Evolutionary conservation across 75 land plant species (phyloP).

Genomic region (Sequoia sempervirens): DNA sequence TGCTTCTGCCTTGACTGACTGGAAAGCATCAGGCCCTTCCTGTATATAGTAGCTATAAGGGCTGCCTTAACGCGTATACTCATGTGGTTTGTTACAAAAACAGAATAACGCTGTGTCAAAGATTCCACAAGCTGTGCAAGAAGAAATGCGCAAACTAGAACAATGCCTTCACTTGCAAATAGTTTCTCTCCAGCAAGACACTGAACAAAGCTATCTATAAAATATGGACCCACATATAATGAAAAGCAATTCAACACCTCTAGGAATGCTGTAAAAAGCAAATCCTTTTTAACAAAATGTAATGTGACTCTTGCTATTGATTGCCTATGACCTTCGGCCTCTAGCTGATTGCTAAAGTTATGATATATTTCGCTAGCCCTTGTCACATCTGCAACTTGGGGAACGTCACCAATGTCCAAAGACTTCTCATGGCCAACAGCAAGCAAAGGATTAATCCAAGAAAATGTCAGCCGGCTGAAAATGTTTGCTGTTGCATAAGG

Average conservation of each 20-base stretch:
- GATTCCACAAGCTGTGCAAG: constrained; percentile 51
- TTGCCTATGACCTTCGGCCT: constrained; percentile 15
- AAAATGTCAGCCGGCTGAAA: constrained; percentile 55
- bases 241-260: constrained; percentile 32
- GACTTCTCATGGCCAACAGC: constrained; percentile 39
- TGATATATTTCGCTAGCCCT: constrained; percentile 29
- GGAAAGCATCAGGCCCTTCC: constrained; percentile 63
- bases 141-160: constrained; percentile 40
- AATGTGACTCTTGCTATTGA: constrained; percentile 30
- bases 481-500: constrained; percentile 50
- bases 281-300: constrained; percentile 23
- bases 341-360: constrained; percentile 34
- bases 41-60: constrained; percentile 47
- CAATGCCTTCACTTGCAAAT: constrained; percentile 33
- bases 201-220: constrained; percentile 53
- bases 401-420: constrained; percentile 62
- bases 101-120: constrained; percentile 35
- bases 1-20: constrained; percentile 35
- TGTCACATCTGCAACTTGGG: constrained; percentile 46
- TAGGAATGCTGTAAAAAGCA: constrained; percentile 27
- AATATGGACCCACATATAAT: constrained; percentile 62
- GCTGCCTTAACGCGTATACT: constrained; percentile 36
- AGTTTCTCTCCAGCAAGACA: constrained; percentile 17
- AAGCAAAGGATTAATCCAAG: constrained; percentile 70
- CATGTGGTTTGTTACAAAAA: constrained; percentile 27